Conservation (phyloP, 1,284 basidiomycete species). For the Melampsora americana region DNA sequence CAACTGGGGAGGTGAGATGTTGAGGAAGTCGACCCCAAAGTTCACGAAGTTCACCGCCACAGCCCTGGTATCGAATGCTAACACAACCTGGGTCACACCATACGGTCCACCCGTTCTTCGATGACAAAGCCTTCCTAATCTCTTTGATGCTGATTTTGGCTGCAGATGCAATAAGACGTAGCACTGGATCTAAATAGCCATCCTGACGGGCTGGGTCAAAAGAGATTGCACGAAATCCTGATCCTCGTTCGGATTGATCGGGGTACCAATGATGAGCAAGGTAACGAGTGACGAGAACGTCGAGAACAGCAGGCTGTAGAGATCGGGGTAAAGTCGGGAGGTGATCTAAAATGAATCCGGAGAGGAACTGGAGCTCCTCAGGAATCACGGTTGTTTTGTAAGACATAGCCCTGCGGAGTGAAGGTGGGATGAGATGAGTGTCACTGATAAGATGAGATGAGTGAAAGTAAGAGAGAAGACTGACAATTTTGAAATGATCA, state of each 20-base stretch:
- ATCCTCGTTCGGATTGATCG: constrained; percentile 27
- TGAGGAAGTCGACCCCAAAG: constrained; percentile 25
- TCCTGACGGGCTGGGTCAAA: constrained; percentile 30
- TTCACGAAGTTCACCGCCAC: constrained; percentile 23
- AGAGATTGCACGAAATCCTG: constrained; percentile 30
- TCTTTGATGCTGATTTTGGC: constrained; percentile 4
- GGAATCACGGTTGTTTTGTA: constrained; percentile 5
- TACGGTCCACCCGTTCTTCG: constrained; percentile 12
- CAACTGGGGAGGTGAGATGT: constrained; percentile 2
- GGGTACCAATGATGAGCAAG: constrained; percentile 34
- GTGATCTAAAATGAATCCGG: constrained; percentile 14
- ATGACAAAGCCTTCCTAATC: not conserved
- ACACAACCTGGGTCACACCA: constrained; percentile 41
- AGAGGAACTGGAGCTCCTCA: constrained; percentile 22
- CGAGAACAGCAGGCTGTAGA: not conserved
- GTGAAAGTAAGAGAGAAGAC: no score
- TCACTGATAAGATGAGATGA: no score
- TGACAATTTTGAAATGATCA: no score
- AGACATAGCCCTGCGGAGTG: no score
- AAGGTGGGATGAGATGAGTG: no score
- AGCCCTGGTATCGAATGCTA: constrained; percentile 12
- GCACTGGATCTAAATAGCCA: constrained; percentile 32
- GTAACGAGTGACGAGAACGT: constrained; percentile 16
- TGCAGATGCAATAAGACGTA: not conserved
- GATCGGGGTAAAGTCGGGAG: not conserved